Percentiles rank a stretch among this genome's conserved stretches.
These are phyloP conservation scores for Pythium insidiosum DNA, from an alignment of 352 stramenopile species.

Conservation along the genomic window DNA sequence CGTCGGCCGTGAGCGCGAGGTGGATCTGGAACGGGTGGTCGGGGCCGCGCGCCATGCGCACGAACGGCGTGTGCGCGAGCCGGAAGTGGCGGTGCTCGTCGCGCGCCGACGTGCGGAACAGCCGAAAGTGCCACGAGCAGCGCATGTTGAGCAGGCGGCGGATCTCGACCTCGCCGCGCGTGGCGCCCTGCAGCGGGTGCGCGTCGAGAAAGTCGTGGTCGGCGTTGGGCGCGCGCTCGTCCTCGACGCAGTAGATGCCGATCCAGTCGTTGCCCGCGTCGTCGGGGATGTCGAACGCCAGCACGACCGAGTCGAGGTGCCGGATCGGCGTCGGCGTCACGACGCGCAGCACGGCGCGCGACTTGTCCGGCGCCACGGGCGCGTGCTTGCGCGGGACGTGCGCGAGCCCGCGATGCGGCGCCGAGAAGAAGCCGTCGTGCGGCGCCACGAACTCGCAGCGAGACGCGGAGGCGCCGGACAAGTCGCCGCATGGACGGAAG, in stretches of 20 bases:
- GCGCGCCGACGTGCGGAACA: slow-evolving; percentile 1
- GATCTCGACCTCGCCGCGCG: neutral
- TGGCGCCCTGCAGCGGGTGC: neutral
- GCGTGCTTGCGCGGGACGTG: too few species aligned
- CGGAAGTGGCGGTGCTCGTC: neutral
- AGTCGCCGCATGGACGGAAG: too few species aligned
- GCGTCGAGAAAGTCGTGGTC: slow-evolving; percentile 10
- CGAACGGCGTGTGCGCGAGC: slow-evolving; percentile 4
- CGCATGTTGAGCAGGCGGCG: neutral
- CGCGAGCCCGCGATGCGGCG: too few species aligned
- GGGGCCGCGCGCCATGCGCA: slow-evolving; percentile 9
- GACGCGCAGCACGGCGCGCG: neutral
- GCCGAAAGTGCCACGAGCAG: slow-evolving; percentile 9
- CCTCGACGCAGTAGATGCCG: slow-evolving; percentile 9
- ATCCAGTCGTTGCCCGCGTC: slow-evolving; percentile 1
- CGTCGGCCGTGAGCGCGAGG: slow-evolving; percentile 10
- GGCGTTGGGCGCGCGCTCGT: neutral
- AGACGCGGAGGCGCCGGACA: too few species aligned
- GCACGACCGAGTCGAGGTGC: neutral
- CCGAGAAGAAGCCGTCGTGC: too few species aligned
- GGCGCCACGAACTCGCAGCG: too few species aligned
- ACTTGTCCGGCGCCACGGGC: too few species aligned
- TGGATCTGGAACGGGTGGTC: slow-evolving; percentile 17
- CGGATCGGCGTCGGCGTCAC: neutral
- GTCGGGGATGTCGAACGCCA: neutral